A percentile compares a stretch with the other conserved stretches of the same genome.
Conservation (phyloP, 139 green algal species). For the Closterium sp. region DNA sequence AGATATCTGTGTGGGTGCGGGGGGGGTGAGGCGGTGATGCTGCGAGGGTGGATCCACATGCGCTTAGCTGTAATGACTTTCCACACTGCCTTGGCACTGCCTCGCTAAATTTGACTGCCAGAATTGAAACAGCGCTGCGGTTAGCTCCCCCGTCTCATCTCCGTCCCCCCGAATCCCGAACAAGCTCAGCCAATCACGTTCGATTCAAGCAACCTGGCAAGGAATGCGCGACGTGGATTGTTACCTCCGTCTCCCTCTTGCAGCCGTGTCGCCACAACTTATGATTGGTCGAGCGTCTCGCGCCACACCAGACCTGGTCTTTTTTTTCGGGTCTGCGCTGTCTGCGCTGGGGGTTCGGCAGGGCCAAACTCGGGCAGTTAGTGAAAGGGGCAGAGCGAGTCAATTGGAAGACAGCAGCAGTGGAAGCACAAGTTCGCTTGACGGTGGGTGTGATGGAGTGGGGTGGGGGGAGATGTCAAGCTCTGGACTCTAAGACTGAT, state of each 20-base stretch:
- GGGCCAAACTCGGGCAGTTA: background rate
- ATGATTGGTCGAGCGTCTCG: background rate
- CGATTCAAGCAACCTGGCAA: background rate
- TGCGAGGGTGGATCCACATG: background rate
- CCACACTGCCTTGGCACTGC: background rate
- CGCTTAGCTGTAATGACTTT: background rate
- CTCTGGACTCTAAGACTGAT: background rate
- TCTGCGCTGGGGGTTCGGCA: background rate
- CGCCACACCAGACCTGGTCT: background rate
- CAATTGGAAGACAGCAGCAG: background rate
- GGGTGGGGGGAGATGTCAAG: background rate
- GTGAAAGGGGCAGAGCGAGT: background rate
- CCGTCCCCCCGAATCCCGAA: background rate
- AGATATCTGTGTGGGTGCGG: background rate
- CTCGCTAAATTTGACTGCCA: background rate
- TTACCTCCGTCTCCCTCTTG: background rate
- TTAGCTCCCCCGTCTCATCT: background rate
- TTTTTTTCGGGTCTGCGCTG: too few relatives aligned
- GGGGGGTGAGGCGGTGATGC: background rate
- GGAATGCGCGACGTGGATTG: background rate
- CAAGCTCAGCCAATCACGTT: background rate
- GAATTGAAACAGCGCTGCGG: background rate
- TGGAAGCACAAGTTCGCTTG: too few relatives aligned
- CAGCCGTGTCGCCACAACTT: background rate
- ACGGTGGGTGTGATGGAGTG: too few relatives aligned